Evolutionary conservation across 2,329 filamentous ascomycete species (phyloP).

Genomic region (Trichoderma oligosporum): DNA sequence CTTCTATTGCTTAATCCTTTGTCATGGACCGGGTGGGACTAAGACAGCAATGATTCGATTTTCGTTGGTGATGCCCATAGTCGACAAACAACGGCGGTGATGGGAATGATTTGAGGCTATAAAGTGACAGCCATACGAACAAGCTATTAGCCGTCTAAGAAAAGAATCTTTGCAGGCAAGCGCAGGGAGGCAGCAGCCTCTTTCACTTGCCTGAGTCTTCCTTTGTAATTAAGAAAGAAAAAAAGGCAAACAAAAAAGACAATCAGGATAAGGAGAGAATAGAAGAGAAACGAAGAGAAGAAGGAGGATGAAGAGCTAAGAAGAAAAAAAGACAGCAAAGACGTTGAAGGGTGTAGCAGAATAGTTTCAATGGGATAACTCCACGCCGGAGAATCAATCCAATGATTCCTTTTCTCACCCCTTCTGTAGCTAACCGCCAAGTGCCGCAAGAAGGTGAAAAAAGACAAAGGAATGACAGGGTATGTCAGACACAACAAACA

Average conservation of each 20-base stretch:
- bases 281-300: slow-evolving; percentile 11
- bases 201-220: slow-evolving; percentile 12
- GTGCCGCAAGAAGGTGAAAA: background rate
- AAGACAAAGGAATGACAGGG: slow-evolving; percentile 11
- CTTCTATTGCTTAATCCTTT: background rate
- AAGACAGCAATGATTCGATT: slow-evolving; percentile 21
- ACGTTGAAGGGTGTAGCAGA: slow-evolving; percentile 1
- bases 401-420: background rate
- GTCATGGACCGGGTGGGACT: slow-evolving; percentile 21
- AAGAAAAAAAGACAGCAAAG: slow-evolving; percentile 10
- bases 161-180: slow-evolving; percentile 9
- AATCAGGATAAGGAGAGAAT: slow-evolving; percentile 9
- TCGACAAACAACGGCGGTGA: slow-evolving; percentile 20
- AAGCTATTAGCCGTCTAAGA: slow-evolving; percentile 15
- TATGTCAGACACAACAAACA: too few species aligned
- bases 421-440: slow-evolving; percentile 4
- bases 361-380: background rate
- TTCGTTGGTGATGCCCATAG: slow-evolving; percentile 27
- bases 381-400: slow-evolving; percentile 15
- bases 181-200: slow-evolving; percentile 10
- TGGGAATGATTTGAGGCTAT: slow-evolving; percentile 12
- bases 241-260: slow-evolving; percentile 8
- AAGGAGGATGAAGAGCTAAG: too few species aligned
- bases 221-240: slow-evolving; percentile 9
- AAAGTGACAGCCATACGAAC: slow-evolving; percentile 16